Conservation (phyloP, 805 yeast species). For the Cyberlindnera maclurae region DNA sequence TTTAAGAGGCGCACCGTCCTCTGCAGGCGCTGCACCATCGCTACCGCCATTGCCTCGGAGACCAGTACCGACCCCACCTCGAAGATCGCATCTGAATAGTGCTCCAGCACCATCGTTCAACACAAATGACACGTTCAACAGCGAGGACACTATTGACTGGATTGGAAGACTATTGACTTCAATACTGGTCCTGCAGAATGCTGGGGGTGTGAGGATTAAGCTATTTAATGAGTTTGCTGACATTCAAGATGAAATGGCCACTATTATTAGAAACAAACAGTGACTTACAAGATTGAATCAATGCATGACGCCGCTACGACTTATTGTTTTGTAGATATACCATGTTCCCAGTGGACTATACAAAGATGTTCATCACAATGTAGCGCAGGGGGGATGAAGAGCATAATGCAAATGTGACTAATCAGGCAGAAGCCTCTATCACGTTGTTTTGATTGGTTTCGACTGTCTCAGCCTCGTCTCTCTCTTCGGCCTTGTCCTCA, state of each 20-base stretch:
- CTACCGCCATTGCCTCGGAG: constrained; percentile 20
- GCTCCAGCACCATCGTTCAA: constrained; percentile 16
- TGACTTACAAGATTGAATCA: not conserved
- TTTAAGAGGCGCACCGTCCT: constrained; percentile 5
- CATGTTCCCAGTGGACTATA: constrained; percentile 4
- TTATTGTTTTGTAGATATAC: not conserved
- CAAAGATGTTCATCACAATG: constrained; percentile 22
- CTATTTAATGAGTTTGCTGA: constrained; percentile 20
- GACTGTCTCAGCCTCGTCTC: not conserved
- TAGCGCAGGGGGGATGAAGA: constrained; percentile 4
- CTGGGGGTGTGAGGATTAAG: constrained; percentile 13
- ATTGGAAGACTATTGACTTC: constrained; percentile 37
- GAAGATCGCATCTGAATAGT: constrained; percentile 5
- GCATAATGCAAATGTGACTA: not conserved
- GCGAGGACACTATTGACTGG: constrained; percentile 52
- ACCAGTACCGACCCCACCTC: constrained; percentile 28
- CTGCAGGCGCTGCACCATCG: constrained; percentile 1
- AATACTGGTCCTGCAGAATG: constrained; percentile 14
- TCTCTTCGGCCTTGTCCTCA: constrained; percentile 8
- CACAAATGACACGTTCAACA: constrained; percentile 24
- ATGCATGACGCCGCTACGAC: not conserved
- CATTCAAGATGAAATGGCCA: constrained; percentile 18
- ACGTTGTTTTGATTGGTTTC: not conserved
- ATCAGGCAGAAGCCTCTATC: constrained; percentile 2
- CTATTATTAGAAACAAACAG: not conserved